A percentile compares a stretch with the other conserved stretches of the same genome.
These are phyloP conservation scores for Cryptococcus sp. DNA, from an alignment of 1,284 basidiomycete species.

Conservation along the genomic window DNA sequence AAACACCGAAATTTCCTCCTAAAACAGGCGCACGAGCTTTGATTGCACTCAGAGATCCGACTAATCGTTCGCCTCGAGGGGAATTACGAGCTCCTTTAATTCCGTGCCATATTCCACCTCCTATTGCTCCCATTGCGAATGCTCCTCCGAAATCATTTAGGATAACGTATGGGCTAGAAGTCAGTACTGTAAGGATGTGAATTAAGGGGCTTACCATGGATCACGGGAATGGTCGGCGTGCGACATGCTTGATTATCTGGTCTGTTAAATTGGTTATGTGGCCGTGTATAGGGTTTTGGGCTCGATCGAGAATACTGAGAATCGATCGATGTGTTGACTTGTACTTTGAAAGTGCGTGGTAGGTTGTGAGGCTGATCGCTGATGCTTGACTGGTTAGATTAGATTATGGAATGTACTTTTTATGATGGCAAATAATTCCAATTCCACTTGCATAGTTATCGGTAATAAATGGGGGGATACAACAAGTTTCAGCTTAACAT, in stretches of 20 bases:
- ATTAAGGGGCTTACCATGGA: conserved; percentile 64
- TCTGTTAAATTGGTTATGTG: too few species aligned
- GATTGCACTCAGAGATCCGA: conserved; percentile 91
- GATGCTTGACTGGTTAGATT: too few species aligned
- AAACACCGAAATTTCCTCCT: conserved; percentile 95
- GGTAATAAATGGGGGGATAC: conserved; percentile 1
- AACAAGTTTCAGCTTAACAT: neutral
- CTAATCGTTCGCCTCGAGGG: conserved; percentile 85
- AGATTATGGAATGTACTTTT: too few species aligned
- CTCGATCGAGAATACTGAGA: too few species aligned
- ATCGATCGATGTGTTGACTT: too few species aligned
- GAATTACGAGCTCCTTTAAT: conserved; percentile 98
- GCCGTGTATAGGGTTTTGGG: too few species aligned
- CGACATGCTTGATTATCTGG: conserved; percentile 49
- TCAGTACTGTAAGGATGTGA: neutral
- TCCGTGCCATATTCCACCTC: conserved; percentile 93
- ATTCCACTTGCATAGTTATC: too few species aligned
- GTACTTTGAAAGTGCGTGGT: too few species aligned
- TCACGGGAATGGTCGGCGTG: conserved; percentile 89
- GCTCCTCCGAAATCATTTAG: conserved; percentile 98
- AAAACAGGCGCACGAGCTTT: conserved; percentile 98
- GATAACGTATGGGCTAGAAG: conserved; percentile 90
- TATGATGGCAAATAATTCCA: too few species aligned
- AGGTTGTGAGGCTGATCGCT: too few species aligned
- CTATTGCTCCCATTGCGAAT: conserved; percentile 53